These are phyloP conservation scores for Leptomonas seymouri DNA, from an alignment of 208 protist species.

Conservation along the genomic window DNA sequence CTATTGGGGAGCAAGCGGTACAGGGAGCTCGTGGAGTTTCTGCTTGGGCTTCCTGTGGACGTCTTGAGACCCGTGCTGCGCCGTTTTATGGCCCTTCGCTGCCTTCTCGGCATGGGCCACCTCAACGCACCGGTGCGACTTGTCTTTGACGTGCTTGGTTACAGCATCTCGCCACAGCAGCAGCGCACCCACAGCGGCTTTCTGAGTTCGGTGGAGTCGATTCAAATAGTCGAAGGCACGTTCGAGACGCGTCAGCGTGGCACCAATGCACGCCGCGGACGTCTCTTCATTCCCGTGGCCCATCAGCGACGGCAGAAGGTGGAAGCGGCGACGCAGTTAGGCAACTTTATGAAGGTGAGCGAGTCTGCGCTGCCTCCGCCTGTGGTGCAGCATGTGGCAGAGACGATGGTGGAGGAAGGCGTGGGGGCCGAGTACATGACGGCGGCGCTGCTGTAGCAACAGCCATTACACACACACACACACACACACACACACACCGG, in stretches of 20 bases:
- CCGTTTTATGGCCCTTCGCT: constrained; percentile 41
- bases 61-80: constrained; percentile 27
- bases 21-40: not conserved
- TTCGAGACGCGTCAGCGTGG: constrained; percentile 43
- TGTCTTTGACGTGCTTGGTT: constrained; percentile 58
- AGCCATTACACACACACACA: not conserved
- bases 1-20: not conserved
- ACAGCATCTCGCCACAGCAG: constrained; percentile 11
- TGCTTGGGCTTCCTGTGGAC: constrained; percentile 1
- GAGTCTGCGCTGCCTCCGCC: constrained; percentile 31
- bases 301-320: constrained; percentile 43
- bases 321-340: constrained; percentile 37
- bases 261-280: constrained; percentile 27
- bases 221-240: constrained; percentile 19
- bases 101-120: constrained; percentile 56
- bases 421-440: constrained; percentile 66
- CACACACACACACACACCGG: not conserved
- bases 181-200: constrained; percentile 9
- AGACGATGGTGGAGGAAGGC: constrained; percentile 49
- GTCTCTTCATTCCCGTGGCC: constrained; percentile 52
- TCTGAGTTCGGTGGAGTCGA: constrained; percentile 7
- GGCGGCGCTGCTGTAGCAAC: constrained; percentile 41
- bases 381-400: constrained; percentile 42
- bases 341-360: constrained; percentile 29
- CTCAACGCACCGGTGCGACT: constrained; percentile 67